Conservation (phyloP, 2,329 filamentous ascomycete genomes). For the Xylariaceae sp. region DNA sequence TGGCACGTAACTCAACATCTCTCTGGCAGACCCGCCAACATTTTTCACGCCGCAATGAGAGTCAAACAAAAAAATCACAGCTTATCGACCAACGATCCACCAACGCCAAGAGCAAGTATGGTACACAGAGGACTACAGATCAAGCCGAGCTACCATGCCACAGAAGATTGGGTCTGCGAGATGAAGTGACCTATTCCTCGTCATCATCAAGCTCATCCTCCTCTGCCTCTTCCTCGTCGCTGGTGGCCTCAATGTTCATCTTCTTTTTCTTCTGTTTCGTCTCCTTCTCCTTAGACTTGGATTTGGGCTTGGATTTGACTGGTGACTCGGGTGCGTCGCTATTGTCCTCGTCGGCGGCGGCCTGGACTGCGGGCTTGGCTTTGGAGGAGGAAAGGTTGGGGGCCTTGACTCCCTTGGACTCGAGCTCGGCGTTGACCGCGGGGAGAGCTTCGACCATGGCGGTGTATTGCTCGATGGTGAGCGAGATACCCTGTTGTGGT, state of each 20-base stretch:
- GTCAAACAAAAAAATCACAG: no score
- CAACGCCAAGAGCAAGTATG: no score
- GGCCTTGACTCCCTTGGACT: conserved; percentile 45
- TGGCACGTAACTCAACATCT: no score
- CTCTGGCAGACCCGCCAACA: no score
- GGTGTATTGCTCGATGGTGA: conserved; percentile 63
- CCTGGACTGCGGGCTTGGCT: conserved; percentile 1
- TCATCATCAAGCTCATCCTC: conserved; percentile 32
- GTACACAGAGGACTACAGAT: no score
- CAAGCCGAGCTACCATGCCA: no score
- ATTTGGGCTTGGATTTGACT: conserved; percentile 23
- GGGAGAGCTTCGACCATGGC: conserved; percentile 55
- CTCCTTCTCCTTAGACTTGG: conserved; percentile 22
- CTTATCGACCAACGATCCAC: no score
- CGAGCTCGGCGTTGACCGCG: conserved; percentile 55
- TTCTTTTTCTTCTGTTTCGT: conserved; percentile 42
- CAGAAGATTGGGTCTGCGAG: no score
- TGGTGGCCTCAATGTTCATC: conserved; percentile 63
- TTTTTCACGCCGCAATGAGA: no score
- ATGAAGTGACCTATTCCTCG: no score
- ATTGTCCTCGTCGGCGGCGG: no score
- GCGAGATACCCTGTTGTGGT: conserved; percentile 62
- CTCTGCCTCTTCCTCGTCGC: conserved; percentile 55
- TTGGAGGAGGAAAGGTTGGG: conserved; percentile 34
- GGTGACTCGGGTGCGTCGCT: conserved; percentile 19